phyloP scores from a whole-genome alignment of 2,329 filamentous ascomycete species.

The Alternaria burnsii region DNA sequence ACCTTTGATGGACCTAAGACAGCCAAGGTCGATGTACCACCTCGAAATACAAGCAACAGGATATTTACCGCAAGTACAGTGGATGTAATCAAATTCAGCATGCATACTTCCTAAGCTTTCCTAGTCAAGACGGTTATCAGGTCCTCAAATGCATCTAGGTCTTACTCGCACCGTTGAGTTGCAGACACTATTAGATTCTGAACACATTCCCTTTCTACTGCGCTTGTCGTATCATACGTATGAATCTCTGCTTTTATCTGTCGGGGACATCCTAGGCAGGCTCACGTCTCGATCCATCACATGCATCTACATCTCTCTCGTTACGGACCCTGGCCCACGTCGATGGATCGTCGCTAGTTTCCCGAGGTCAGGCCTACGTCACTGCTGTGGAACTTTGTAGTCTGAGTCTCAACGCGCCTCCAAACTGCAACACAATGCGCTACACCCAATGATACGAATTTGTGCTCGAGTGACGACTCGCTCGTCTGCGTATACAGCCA shows the following conservation, averaged over 20 bases:
- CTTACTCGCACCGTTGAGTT: not conserved
- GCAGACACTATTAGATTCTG: not conserved
- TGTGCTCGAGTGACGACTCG: slow-evolving; percentile 37
- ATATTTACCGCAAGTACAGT: slow-evolving; percentile 3
- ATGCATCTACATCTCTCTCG: not conserved
- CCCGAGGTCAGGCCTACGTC: slow-evolving; percentile 31
- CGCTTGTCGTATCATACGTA: not conserved
- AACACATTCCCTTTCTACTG: not conserved
- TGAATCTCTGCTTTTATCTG: not conserved
- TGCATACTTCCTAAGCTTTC: not conserved
- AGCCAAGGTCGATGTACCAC: slow-evolving; percentile 7
- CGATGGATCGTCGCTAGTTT: slow-evolving; percentile 2
- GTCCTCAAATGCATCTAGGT: not conserved
- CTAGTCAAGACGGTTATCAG: not conserved
- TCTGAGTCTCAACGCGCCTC: slow-evolving; percentile 15
- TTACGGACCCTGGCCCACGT: slow-evolving; percentile 8
- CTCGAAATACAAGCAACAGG: slow-evolving; percentile 24
- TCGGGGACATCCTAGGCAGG: not conserved
- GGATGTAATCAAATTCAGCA: not conserved
- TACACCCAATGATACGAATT: slow-evolving; percentile 42
- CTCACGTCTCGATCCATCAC: not conserved
- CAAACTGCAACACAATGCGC: slow-evolving; percentile 26
- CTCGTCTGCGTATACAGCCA: slow-evolving; percentile 21
- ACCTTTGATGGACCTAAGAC: not conserved
- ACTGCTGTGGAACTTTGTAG: slow-evolving; percentile 21